Conservation (phyloP, 2,329 filamentous ascomycete genomes). For the Didymella pomorum region DNA sequence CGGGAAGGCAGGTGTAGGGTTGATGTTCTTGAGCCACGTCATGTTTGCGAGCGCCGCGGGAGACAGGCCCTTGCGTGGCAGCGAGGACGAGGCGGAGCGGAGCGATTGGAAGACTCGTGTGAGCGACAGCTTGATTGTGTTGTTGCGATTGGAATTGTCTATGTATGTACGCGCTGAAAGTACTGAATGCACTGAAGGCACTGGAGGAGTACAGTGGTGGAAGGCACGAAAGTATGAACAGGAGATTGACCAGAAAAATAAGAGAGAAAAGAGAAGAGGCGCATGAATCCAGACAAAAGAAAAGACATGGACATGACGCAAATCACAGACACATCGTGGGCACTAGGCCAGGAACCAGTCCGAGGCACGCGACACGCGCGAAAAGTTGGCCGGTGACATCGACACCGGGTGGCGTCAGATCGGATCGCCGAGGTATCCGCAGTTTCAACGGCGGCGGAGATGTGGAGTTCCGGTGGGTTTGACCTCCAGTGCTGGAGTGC, state of each 20-base stretch:
- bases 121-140: conserved; percentile 40
- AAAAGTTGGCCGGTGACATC: conserved; percentile 27
- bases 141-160: background rate
- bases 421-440: conserved; percentile 30
- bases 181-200: background rate
- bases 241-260: background rate
- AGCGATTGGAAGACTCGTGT: conserved; percentile 34
- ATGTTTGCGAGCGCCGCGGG: conserved; percentile 35
- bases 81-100: conserved; percentile 26
- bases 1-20: conserved; percentile 75
- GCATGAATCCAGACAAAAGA: conserved; percentile 11
- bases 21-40: conserved; percentile 60
- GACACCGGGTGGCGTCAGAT: conserved; percentile 27
- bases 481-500: too few relatives aligned
- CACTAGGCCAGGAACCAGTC: conserved; percentile 39
- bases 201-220: too few relatives aligned
- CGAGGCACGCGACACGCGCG: conserved; percentile 36
- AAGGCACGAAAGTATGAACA: too few relatives aligned
- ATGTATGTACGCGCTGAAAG: conserved; percentile 7
- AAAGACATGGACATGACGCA: conserved; percentile 35
- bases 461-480: background rate
- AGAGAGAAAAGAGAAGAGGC: conserved; percentile 6
- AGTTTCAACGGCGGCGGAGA: conserved; percentile 22
- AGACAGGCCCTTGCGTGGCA: conserved; percentile 16
- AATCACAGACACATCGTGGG: conserved; percentile 25